Evolutionary conservation across 495 filamentous ascomycete genomes (phyloP).

Genomic region (Lophium mytilinum): DNA sequence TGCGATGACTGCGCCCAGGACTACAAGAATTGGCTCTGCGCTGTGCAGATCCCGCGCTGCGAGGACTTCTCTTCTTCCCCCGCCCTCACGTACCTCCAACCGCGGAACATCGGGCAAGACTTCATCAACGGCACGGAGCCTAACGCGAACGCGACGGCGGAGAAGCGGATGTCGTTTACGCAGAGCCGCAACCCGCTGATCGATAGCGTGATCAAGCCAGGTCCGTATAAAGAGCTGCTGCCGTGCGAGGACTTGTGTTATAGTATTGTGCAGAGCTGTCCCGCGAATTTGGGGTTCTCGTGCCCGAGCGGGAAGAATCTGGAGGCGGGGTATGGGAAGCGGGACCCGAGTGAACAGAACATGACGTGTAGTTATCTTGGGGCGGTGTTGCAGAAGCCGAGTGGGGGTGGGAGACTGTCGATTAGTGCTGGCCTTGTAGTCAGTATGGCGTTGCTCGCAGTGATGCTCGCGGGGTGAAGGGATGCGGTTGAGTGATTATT

Average conservation of each 20-base stretch:
- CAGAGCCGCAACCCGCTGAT: constrained; percentile 56
- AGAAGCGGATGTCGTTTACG: constrained; percentile 11
- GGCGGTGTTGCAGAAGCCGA: constrained; percentile 33
- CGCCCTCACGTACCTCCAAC: constrained; percentile 44
- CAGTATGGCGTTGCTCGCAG: no score
- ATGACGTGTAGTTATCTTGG: constrained; percentile 54
- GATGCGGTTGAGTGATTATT: no score
- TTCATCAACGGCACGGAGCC: constrained; percentile 56
- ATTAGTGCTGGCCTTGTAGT: no score
- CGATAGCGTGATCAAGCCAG: constrained; percentile 62
- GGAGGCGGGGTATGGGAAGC: constrained; percentile 55
- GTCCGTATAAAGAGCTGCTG: constrained; percentile 88
- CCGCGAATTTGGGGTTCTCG: constrained; percentile 63
- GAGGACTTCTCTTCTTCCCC: constrained; percentile 58
- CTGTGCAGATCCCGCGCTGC: constrained; percentile 86
- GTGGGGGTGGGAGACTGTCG: no score
- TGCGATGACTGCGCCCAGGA: constrained; percentile 69
- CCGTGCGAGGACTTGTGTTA: constrained; percentile 83
- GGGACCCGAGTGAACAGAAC: constrained; percentile 28
- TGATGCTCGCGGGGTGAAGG: no score
- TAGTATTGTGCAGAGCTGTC: constrained; percentile 73
- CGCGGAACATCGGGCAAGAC: constrained; percentile 56
- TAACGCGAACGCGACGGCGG: constrained; percentile 10
- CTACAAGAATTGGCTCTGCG: constrained; percentile 92
- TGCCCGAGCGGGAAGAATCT: constrained; percentile 60